Conservation (phyloP, 1,284 basidiomycete species). For the Lentinus polychrous region DNA sequence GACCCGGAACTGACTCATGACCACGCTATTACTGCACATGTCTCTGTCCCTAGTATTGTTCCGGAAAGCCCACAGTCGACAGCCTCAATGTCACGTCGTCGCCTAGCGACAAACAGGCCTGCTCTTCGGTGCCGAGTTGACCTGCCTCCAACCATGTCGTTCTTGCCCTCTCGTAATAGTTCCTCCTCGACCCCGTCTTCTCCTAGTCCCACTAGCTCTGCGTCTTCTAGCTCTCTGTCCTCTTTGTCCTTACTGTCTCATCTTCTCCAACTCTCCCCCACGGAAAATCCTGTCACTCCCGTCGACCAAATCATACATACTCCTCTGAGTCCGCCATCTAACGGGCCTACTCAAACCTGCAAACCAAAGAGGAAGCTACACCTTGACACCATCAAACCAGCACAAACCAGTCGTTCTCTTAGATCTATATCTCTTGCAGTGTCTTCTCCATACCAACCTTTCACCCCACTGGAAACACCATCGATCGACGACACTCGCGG, state of each 20-base stretch:
- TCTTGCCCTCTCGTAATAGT: not conserved
- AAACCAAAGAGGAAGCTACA: not conserved
- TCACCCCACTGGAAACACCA: constrained; percentile 3
- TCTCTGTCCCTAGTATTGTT: too few relatives aligned
- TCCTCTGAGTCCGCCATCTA: constrained; percentile 19
- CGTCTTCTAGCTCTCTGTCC: not conserved
- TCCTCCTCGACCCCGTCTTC: constrained; percentile 5
- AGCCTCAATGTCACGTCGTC: constrained; percentile 22
- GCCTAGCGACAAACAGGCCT: constrained; percentile 21
- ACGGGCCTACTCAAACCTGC: not conserved
- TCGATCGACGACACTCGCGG: not conserved
- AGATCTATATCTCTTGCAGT: not conserved
- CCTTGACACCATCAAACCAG: constrained; percentile 1
- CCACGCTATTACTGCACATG: too few relatives aligned
- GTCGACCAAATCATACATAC: constrained; percentile 25
- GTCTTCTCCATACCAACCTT: constrained; percentile 1
- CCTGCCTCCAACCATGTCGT: constrained; percentile 14
- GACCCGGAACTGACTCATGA: too few relatives aligned
- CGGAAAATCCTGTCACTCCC: constrained; percentile 21
- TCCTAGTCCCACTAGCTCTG: not conserved
- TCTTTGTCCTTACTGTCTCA: too few relatives aligned
- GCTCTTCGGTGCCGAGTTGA: constrained; percentile 18
- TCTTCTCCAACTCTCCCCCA: not conserved
- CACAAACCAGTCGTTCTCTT: not conserved
- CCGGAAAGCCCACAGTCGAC: not conserved